A percentile compares a stretch with the other conserved stretches of the same genome.
These are phyloP conservation scores for Coemansia aciculifera DNA, from an alignment of 192 early-diverging fungal species.

Conservation along the genomic window DNA sequence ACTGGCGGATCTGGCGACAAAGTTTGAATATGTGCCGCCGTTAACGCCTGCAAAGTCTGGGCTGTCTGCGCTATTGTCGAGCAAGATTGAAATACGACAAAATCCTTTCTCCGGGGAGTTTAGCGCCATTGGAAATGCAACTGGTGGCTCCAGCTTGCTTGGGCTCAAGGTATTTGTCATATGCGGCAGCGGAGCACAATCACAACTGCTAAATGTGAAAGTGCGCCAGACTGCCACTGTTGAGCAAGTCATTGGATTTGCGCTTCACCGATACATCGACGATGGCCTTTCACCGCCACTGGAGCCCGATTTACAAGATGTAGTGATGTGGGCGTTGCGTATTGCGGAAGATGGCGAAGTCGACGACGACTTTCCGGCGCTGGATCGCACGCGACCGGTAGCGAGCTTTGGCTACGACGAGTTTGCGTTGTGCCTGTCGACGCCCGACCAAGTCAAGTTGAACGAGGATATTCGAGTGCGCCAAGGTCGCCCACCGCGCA, in stretches of 20 bases:
- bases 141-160: conserved; percentile 59
- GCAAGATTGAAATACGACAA: conserved; percentile 58
- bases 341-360: conserved; percentile 96
- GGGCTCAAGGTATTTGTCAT: conserved; percentile 69
- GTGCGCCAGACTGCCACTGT: conserved; percentile 81
- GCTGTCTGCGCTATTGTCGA: conserved; percentile 62
- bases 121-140: conserved; percentile 59
- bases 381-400: conserved; percentile 86
- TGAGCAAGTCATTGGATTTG: conserved; percentile 92
- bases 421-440: conserved; percentile 84
- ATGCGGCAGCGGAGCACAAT: conserved; percentile 40
- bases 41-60: conserved; percentile 54
- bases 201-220: conserved; percentile 62
- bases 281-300: conserved; percentile 65
- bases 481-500: conserved; percentile 40
- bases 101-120: conserved; percentile 75
- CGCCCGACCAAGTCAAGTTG: conserved; percentile 66
- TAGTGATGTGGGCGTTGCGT: conserved; percentile 82
- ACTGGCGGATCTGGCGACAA: not conserved
- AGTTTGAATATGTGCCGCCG: conserved; percentile 26
- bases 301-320: conserved; percentile 62
- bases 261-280: conserved; percentile 85
- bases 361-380: conserved; percentile 95
- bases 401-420: conserved; percentile 85
- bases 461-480: conserved; percentile 54